These are phyloP conservation scores for Closterium sp. DNA, from an alignment of 139 green algal genomes.

Conservation along the genomic window DNA sequence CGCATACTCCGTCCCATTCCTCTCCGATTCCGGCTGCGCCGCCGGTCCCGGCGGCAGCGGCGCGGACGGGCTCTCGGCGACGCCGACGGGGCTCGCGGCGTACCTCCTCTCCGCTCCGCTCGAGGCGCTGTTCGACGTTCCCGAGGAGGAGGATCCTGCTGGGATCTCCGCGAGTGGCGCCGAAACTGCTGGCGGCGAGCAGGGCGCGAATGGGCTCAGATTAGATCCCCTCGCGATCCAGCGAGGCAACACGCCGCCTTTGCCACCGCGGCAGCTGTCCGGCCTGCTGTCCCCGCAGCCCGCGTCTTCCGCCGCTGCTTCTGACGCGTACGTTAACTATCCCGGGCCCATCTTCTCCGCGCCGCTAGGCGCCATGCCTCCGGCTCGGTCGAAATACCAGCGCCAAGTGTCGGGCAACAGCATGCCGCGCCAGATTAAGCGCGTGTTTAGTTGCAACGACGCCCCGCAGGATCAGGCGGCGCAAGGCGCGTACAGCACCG, in stretches of 20 bases:
- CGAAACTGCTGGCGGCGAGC: neutral
- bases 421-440: neutral
- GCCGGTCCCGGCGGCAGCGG: too few species aligned
- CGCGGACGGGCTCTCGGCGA: neutral
- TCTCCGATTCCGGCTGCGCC: neutral
- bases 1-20: neutral
- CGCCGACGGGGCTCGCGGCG: neutral
- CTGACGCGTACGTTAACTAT: neutral
- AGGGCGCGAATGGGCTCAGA: neutral
- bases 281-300: neutral
- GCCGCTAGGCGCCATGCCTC: neutral
- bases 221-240: neutral
- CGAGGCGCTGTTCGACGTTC: neutral
- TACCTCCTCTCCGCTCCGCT: neutral
- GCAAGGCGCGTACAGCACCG: neutral
- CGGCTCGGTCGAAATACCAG: neutral
- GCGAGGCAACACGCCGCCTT: neutral
- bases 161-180: neutral
- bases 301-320: neutral
- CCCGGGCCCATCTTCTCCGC: neutral
- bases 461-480: neutral
- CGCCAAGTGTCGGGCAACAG: neutral
- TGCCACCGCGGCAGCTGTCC: neutral
- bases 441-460: neutral
- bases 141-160: neutral